Base-by-base conservation (phyloP, 176 grass and related monocot genomes). In the Cenchrus purpureus region DNA sequence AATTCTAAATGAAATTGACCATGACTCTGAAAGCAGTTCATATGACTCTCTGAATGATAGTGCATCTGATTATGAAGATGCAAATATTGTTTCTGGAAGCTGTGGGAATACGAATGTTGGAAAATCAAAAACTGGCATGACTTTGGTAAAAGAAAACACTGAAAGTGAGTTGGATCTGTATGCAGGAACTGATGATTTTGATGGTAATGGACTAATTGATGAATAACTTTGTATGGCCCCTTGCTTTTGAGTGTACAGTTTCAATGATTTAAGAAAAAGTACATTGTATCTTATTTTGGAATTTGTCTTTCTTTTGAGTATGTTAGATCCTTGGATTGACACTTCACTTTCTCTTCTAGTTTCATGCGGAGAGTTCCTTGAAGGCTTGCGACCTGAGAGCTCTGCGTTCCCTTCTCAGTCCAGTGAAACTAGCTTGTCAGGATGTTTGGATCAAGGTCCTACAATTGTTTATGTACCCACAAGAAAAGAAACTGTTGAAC, bases 401-500 rank as follows among this genome's bases (percentile, higher is more conserved):
- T 79, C 71, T 25, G 51, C 79, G 68, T 58, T 56, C 59, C 81
- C 68, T 83, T 25, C 64, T 19, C 62, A 77, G 80, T 88, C 54
- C 68, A 55, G 79, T 73, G 60, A 72, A 88, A 78, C 56, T 77
- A 88, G 56, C 82, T 90, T 46, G 55, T 90, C 87, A 65, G 50
- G 50, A 81, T 79, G 55, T 93, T 79, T 91, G 31, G 83, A 93
- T 81, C 82, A 80, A 79, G 93, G 95, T 78, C 89, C 93, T 90
- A 98, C 95, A 49, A 95, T 98, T 90, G 62, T 98, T 71, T 95
- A 98, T 78, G 89, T 98, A 22, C 95, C 95, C 69, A 98, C 95
- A 20, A 95, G 95, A 86, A 93, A 92, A 90, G 83, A 93, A 83
- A 93, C 95, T 29, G 63, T 93, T 56, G 81, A 88, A 50, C 29